A percentile compares a stretch with the other conserved stretches of the same genome.
Evolutionary conservation across 192 early-diverging fungal species (phyloP).

Genomic region (Entrophospora sp.): DNA sequence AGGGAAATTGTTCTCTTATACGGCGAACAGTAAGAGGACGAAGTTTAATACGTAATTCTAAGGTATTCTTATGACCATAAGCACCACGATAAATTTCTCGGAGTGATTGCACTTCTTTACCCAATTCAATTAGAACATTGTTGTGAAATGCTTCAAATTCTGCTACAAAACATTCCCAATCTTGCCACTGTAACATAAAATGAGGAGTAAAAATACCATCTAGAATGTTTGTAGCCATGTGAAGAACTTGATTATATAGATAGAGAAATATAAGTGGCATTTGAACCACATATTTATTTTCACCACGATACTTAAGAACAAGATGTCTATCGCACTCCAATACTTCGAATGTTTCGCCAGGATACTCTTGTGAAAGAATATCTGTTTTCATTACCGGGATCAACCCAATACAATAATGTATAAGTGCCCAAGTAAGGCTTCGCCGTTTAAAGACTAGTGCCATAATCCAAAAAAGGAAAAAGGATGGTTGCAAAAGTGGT

Average conservation of each 20-base stretch:
- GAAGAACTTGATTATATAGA: neutral
- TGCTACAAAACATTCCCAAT: neutral
- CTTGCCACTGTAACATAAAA: neutral
- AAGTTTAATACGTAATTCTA: too few relatives aligned
- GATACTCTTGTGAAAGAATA: slow-evolving; percentile 8
- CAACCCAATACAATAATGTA: slow-evolving; percentile 1
- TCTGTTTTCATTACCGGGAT: slow-evolving; percentile 8
- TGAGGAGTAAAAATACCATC: neutral
- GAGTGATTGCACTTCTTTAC: neutral
- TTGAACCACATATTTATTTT: neutral
- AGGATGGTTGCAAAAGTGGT: too few relatives aligned
- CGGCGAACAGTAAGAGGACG: too few relatives aligned
- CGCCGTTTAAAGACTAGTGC: too few relatives aligned
- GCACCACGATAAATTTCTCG: neutral
- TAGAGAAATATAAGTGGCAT: neutral
- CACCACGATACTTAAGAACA: slow-evolving; percentile 6
- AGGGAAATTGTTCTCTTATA: too few relatives aligned
- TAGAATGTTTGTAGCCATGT: neutral
- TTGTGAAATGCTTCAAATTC: neutral
- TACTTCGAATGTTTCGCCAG: neutral
- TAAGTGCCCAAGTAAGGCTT: neutral
- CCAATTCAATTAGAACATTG: neutral
- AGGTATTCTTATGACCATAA: too few relatives aligned
- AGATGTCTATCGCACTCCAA: neutral
- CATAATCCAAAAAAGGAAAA: too few relatives aligned